Evolutionary conservation across 1,284 basidiomycete genomes (phyloP).

Genomic region (Volvariella volvacea): DNA sequence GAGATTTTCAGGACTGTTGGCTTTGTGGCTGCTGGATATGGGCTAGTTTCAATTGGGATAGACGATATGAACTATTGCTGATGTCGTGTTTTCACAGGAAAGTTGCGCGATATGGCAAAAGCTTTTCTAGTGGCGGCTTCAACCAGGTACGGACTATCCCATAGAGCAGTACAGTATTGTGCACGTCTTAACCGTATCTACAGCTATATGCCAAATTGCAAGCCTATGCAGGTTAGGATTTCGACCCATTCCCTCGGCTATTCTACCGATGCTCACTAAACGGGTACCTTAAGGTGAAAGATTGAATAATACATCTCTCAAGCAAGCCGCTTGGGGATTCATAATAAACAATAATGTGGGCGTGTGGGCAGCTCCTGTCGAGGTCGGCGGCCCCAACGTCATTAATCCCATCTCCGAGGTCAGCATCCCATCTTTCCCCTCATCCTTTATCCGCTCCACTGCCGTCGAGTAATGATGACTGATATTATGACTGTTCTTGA

Average conservation of each 20-base stretch:
- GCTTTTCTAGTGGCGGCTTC: slow-evolving; percentile 31
- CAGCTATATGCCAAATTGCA: slow-evolving; percentile 35
- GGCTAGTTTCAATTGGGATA: too few relatives aligned
- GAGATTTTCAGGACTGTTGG: too few relatives aligned
- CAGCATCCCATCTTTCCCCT: background rate
- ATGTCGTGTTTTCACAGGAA: slow-evolving; percentile 18
- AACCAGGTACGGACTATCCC: slow-evolving; percentile 17
- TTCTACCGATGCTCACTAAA: background rate
- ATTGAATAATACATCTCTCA: slow-evolving; percentile 25
- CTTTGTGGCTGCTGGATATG: too few relatives aligned
- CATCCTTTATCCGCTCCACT: background rate
- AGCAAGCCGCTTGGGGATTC: slow-evolving; percentile 31
- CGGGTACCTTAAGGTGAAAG: slow-evolving; percentile 19
- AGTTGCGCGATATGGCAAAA: slow-evolving; percentile 28
- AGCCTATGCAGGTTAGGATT: slow-evolving; percentile 29
- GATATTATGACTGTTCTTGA: too few relatives aligned
- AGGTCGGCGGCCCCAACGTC: slow-evolving; percentile 32
- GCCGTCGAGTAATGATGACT: too few relatives aligned
- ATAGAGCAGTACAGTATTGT: background rate
- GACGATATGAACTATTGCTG: too few relatives aligned
- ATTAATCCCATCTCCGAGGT: slow-evolving; percentile 30
- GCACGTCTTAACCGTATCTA: background rate
- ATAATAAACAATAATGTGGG: slow-evolving; percentile 27
- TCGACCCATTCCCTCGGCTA: background rate
- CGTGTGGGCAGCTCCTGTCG: slow-evolving; percentile 24